phyloP scores from a whole-genome alignment of 2,329 filamentous ascomycete genomes.

The Allantophomopsis lycopodina region DNA sequence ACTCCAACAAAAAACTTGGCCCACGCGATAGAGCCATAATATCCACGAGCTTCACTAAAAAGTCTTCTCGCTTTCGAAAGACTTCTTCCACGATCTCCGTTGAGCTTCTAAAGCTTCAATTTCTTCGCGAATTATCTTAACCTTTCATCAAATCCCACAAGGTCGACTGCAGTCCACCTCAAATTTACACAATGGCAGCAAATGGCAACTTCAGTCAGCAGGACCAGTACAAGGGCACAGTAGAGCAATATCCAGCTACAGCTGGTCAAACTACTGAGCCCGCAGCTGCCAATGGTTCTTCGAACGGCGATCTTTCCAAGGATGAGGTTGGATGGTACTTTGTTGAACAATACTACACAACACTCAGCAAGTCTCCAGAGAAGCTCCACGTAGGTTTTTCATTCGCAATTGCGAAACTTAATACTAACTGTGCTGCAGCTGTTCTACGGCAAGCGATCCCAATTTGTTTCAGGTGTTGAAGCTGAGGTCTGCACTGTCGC shows the following conservation, averaged over 20 bases:
- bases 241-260: conserved; percentile 19
- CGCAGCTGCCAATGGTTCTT: conserved; percentile 16
- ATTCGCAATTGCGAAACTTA: conserved; percentile 5
- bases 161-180: too few relatives aligned
- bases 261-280: conserved; percentile 9
- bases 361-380: conserved; percentile 83
- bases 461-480: conserved; percentile 86
- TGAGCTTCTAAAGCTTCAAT: too few relatives aligned
- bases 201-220: conserved; percentile 20
- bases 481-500: conserved; percentile 78
- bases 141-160: too few relatives aligned
- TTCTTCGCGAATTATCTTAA: too few relatives aligned
- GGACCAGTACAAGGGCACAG: conserved; percentile 18
- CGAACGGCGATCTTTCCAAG: conserved; percentile 47
- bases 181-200: conserved; percentile 8
- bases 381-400: conserved; percentile 61
- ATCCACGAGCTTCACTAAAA: too few relatives aligned
- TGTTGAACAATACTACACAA: conserved; percentile 98
- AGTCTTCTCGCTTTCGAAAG: too few relatives aligned
- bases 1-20: too few relatives aligned
- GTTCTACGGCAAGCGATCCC: conserved; percentile 93
- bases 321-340: conserved; percentile 99
- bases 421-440: conserved; percentile 32
- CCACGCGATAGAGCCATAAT: too few relatives aligned
- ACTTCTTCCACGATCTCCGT: too few relatives aligned